These are phyloP conservation scores for Microdochium trichocladiopsis DNA, from an alignment of 2,329 filamentous ascomycete species.

Conservation along the genomic window DNA sequence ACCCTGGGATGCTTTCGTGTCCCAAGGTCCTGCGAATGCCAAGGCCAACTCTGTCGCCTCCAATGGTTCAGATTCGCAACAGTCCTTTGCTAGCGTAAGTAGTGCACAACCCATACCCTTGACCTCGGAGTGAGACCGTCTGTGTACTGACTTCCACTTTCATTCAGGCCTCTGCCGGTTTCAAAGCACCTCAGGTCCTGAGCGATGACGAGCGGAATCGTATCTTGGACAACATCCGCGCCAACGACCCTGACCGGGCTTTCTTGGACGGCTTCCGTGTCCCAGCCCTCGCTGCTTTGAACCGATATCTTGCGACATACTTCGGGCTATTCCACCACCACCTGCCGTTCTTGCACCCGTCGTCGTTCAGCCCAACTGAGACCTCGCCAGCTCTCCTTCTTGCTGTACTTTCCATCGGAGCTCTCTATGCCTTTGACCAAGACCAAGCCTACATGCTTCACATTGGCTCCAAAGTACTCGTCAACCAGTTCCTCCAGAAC, in stretches of 20 bases:
- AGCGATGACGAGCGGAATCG: conserved; percentile 79
- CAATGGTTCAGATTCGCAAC: conserved; percentile 57
- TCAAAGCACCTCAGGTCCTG: conserved; percentile 70
- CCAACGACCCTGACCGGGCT: conserved; percentile 71
- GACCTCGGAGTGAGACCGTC: conserved; percentile 50
- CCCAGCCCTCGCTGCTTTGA: conserved; percentile 72
- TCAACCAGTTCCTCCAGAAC: conserved; percentile 95
- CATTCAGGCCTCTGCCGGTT: conserved; percentile 28
- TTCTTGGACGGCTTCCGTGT: conserved; percentile 87
- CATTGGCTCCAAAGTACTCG: conserved; percentile 93
- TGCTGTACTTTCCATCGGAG: conserved; percentile 89
- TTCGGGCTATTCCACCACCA: conserved; percentile 97
- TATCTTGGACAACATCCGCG: conserved; percentile 81
- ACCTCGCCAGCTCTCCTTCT: conserved; percentile 78
- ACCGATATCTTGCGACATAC: conserved; percentile 91
- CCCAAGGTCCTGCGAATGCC: conserved; percentile 59
- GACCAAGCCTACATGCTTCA: conserved; percentile 96
- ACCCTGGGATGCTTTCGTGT: conserved; percentile 86
- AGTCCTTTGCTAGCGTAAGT: conserved; percentile 53
- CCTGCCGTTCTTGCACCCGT: conserved; percentile 87
- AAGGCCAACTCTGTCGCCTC: conserved; percentile 71
- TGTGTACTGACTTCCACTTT: background rate
- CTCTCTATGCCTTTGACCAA: conserved; percentile 93
- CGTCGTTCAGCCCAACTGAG: conserved; percentile 77
- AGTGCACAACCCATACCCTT: conserved; percentile 36